Base-by-base conservation (phyloP, 306 rosid genomes). In the Vicia sativa region DNA sequence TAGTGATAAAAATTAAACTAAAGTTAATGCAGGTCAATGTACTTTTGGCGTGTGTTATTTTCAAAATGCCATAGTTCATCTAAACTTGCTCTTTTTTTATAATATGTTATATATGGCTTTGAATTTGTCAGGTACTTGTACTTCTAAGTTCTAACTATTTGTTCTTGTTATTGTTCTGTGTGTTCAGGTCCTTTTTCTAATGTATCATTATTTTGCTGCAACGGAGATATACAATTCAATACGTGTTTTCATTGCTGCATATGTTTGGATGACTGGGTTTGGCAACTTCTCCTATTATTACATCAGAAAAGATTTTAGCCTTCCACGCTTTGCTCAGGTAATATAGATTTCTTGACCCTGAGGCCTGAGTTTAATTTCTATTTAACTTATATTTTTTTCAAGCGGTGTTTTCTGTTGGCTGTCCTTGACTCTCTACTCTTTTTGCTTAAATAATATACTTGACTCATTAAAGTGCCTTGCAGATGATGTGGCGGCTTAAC, bases 181-280 rank as follows among this genome's bases (percentile, higher is more conserved):
- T 53, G 46, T 75, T 78, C 96, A 95, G 99, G 96, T 90, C 76
- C 96, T 95, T 38, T 95, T 95, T 85, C 73, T 95, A 56, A 84
- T 95, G 89, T 95, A 95, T 69, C 99, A 95, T 77, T 95, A 95
- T 84, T 95, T 95, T 78, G 96, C 97, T 79, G 97, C 97, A 13
- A 74, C 85, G 16, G 99, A 95, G 90, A 95, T 95, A 74, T 95
- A 95, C 84, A 95, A 95, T 67, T 96, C 99, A 62, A 95, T 95
- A 19, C 95, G 97, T 44, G 11, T 95, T 43, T 95, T 95, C 76
- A 95, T 95, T 87, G 99, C 99, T 71, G 99, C 99, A 16, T 95
- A 95, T 84, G 97, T 95, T 82, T 95, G 97, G 97, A 88, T 95
- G 97, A 95, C 99, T 72, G 99, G 99, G 67, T 95, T 95, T 91